Conservation (phyloP, 129 eudicot species). For the Artemisia tridentata region DNA sequence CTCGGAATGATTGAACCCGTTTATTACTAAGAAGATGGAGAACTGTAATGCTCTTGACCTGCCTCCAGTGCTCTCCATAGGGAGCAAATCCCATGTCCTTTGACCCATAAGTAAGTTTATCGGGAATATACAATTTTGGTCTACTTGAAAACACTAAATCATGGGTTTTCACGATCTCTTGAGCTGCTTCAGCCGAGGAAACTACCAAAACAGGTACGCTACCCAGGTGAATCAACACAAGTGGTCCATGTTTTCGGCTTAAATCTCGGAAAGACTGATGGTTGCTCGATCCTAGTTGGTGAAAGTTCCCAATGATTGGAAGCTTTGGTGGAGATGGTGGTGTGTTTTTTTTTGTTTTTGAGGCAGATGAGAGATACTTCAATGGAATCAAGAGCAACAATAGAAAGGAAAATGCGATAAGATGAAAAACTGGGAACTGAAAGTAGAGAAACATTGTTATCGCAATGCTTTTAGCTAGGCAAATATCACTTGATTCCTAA, state of each 20-base stretch:
- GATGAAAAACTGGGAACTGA: background rate
- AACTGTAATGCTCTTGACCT: too few species aligned
- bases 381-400: background rate
- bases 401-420: background rate
- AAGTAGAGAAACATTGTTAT: background rate
- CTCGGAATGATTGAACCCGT: slow-evolving; percentile 30
- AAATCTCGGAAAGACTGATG: slow-evolving; percentile 23
- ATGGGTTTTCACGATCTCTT: slow-evolving; percentile 36
- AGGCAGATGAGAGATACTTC: slow-evolving; percentile 17
- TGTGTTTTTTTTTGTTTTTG: background rate
- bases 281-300: slow-evolving; percentile 33
- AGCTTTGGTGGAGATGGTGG: slow-evolving; percentile 7
- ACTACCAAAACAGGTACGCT: slow-evolving; percentile 3
- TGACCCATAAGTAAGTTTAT: slow-evolving; percentile 9
- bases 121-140: slow-evolving; percentile 16
- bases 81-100: slow-evolving; percentile 28
- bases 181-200: slow-evolving; percentile 10
- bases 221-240: slow-evolving; percentile 34
- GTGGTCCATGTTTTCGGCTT: slow-evolving; percentile 29
- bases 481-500: background rate
- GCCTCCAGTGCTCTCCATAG: too few species aligned
- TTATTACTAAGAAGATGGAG: slow-evolving; percentile 21
- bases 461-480: too few species aligned
- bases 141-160: slow-evolving; percentile 28
- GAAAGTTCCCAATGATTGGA: slow-evolving; percentile 47